phyloP scores from a whole-genome alignment of 805 yeast species.

The Wickerhamiella lipophila region DNA sequence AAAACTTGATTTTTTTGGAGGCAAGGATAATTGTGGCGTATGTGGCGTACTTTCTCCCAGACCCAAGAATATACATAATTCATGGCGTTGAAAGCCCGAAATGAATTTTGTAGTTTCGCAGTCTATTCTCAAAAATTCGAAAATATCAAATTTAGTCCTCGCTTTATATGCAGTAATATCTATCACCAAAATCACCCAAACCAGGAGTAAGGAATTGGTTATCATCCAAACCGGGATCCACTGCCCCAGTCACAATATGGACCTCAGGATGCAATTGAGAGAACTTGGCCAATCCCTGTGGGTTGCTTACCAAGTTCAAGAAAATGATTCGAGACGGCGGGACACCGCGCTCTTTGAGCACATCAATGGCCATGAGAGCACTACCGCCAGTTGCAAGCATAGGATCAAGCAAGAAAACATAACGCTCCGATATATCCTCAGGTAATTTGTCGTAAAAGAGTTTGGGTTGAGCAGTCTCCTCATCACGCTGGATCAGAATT shows the following conservation, averaged over 20 bases:
- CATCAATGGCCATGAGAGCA: constrained; percentile 94
- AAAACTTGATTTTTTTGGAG: constrained; percentile 7
- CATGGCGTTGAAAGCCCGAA: too few species aligned
- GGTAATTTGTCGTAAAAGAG: constrained; percentile 90
- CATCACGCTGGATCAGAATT: constrained; percentile 93
- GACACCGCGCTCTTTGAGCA: constrained; percentile 75
- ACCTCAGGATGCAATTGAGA: constrained; percentile 68
- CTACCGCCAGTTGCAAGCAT: constrained; percentile 99
- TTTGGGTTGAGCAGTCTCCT: constrained; percentile 89
- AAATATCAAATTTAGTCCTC: too few species aligned
- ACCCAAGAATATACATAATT: neutral
- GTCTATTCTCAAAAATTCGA: too few species aligned
- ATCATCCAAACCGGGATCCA: constrained; percentile 78
- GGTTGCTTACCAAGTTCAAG: constrained; percentile 82
- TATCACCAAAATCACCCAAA: constrained; percentile 94
- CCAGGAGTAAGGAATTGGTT: constrained; percentile 85
- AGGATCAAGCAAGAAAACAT: constrained; percentile 86
- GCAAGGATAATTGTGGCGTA: neutral
- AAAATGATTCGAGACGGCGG: constrained; percentile 77
- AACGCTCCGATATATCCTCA: constrained; percentile 76
- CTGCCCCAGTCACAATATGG: constrained; percentile 83
- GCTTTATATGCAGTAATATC: constrained; percentile 75
- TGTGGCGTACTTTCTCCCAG: constrained; percentile 1
- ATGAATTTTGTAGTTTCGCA: too few species aligned
- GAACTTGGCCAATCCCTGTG: constrained; percentile 81